Evolutionary conservation across 345 rosid genomes (phyloP).

Genomic region (Psidium guajava): DNA sequence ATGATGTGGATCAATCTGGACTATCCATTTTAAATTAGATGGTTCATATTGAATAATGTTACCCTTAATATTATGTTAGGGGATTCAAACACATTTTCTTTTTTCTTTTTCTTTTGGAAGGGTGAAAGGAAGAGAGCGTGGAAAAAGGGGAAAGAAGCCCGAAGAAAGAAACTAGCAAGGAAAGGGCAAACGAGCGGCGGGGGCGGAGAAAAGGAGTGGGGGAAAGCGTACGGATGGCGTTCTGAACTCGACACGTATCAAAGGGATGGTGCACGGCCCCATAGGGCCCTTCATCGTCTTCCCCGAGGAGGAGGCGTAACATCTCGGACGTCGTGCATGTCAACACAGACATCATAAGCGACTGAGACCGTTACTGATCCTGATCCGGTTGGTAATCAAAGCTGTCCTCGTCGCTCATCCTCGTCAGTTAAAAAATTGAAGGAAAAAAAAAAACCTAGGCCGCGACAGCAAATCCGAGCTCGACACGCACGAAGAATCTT

Average conservation of each 20-base stretch:
- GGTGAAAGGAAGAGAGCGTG: neutral
- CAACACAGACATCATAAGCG: neutral
- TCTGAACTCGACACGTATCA: neutral
- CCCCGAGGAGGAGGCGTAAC: neutral
- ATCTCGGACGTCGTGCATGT: neutral
- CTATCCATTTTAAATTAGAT: too few relatives aligned
- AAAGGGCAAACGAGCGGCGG: neutral
- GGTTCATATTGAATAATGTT: too few relatives aligned
- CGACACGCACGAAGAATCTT: neutral
- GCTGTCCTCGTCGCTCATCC: too few relatives aligned
- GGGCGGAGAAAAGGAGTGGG: neutral
- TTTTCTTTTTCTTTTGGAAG: neutral
- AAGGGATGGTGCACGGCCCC: neutral
- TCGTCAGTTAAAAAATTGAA: too few relatives aligned
- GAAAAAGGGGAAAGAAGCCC: neutral
- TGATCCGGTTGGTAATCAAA: neutral
- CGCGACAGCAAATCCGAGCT: neutral
- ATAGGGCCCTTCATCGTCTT: neutral
- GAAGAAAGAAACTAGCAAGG: neutral
- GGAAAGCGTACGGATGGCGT: neutral
- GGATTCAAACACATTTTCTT: too few relatives aligned
- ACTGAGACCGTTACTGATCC: too few relatives aligned
- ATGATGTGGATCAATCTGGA: too few relatives aligned
- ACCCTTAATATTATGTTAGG: too few relatives aligned
- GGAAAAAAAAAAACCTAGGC: neutral